phyloP scores from a whole-genome alignment of 306 rosid genomes.

The Castanopsis chinensis region DNA sequence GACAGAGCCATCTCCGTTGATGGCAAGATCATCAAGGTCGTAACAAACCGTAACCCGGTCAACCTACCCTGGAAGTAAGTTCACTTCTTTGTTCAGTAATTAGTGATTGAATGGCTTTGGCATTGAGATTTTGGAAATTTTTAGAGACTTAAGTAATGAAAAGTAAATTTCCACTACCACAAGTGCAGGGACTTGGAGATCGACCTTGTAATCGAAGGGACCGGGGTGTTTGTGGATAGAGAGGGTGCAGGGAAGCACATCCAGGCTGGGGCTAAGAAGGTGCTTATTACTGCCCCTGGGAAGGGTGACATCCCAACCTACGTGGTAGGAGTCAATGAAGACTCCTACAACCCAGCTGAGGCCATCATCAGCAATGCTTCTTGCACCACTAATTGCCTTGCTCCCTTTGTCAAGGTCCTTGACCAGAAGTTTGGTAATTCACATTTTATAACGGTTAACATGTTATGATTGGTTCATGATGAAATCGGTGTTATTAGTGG shows the following conservation, averaged over 20 bases:
- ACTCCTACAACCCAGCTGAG: constrained; percentile 60
- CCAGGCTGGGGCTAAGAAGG: constrained; percentile 95
- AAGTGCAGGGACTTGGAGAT: constrained; percentile 69
- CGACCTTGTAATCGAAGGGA: constrained; percentile 95
- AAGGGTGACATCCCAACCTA: constrained; percentile 98
- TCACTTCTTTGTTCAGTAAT: no score
- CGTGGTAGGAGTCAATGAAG: constrained; percentile 92
- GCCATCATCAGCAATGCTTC: constrained; percentile 96
- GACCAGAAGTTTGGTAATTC: constrained; percentile 84
- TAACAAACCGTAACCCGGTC: constrained; percentile 75
- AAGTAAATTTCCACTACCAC: no score
- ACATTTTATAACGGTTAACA: neutral
- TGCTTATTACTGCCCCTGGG: constrained; percentile 95
- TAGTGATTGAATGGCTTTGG: no score
- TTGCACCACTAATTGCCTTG: constrained; percentile 99
- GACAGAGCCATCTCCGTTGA: constrained; percentile 71
- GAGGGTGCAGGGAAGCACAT: constrained; percentile 98
- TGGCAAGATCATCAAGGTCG: constrained; percentile 87
- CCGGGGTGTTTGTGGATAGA: constrained; percentile 94
- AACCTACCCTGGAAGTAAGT: constrained; percentile 86
- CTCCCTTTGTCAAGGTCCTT: constrained; percentile 97
- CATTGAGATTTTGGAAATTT: no score
- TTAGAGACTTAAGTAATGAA: no score
- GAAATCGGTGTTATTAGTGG: no score
- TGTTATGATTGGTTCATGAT: no score